A percentile compares a stretch with the other conserved stretches of the same genome.
Evolutionary conservation across 192 early-diverging fungal genomes (phyloP).

Genomic region (Linnemannia hyalina): DNA sequence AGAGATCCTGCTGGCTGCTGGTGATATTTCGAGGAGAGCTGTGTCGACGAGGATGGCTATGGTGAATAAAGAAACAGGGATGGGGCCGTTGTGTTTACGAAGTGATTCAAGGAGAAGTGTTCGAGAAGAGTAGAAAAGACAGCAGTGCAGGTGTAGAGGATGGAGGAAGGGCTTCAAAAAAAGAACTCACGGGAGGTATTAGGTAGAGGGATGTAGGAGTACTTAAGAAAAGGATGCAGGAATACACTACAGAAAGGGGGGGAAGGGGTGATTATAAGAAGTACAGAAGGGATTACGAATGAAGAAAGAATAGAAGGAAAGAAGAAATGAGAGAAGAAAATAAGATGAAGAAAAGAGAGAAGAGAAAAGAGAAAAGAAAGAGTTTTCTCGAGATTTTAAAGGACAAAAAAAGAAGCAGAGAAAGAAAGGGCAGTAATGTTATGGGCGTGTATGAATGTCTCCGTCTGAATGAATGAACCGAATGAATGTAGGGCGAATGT

Average conservation of each 20-base stretch:
- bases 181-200: background rate
- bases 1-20: background rate
- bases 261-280: background rate
- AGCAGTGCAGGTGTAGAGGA: background rate
- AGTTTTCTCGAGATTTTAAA: background rate
- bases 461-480: background rate
- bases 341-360: background rate
- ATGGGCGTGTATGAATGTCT: too few species aligned
- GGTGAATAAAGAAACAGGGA: background rate
- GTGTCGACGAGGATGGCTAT: background rate
- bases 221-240: background rate
- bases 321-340: background rate
- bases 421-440: background rate
- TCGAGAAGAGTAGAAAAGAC: constrained; percentile 7
- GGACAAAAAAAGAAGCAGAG: background rate
- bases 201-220: too few species aligned
- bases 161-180: background rate
- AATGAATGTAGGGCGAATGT: background rate
- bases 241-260: background rate
- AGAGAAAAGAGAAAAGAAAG: background rate
- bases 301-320: background rate
- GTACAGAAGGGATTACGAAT: background rate
- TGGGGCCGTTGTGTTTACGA: background rate
- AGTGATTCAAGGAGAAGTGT: background rate
- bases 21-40: background rate